Evolutionary conservation across 2,329 filamentous ascomycete genomes (phyloP).

Genomic region (Fusarium pseudonygamai): DNA sequence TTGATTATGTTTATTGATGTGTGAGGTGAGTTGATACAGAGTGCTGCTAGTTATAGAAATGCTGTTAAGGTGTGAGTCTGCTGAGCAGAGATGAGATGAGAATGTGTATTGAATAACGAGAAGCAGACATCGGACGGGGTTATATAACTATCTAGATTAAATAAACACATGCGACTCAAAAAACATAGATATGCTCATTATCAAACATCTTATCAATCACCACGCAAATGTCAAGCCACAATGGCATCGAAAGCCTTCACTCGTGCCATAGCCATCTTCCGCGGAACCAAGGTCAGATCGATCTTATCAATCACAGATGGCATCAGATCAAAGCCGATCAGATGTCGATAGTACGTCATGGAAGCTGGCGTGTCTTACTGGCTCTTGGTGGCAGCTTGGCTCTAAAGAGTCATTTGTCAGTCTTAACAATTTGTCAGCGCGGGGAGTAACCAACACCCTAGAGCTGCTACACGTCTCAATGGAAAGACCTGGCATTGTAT

Average conservation of each 20-base stretch:
- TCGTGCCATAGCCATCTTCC: too few species aligned
- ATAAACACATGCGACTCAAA: rapidly evolving
- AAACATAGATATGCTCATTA: neutral
- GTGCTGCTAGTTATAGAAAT: rapidly evolving
- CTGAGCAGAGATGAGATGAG: neutral
- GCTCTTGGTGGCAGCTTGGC: too few species aligned
- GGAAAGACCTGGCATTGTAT: too few species aligned
- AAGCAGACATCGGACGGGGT: rapidly evolving
- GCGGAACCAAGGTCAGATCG: neutral
- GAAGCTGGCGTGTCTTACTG: neutral
- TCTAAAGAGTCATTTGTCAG: neutral
- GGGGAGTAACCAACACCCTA: too few species aligned
- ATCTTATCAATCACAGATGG: neutral
- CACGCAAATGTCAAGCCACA: neutral
- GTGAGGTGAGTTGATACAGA: neutral
- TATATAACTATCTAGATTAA: rapidly evolving
- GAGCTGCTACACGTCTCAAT: too few species aligned
- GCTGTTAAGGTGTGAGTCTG: neutral
- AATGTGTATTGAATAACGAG: too few species aligned
- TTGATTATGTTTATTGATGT: rapidly evolving
- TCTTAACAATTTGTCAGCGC: neutral
- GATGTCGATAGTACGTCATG: too few species aligned
- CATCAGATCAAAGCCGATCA: neutral
- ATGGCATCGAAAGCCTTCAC: too few species aligned
- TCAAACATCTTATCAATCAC: neutral